Evolutionary conservation across 1,284 basidiomycete species (phyloP).

Genomic region (Dichomitus squalens): DNA sequence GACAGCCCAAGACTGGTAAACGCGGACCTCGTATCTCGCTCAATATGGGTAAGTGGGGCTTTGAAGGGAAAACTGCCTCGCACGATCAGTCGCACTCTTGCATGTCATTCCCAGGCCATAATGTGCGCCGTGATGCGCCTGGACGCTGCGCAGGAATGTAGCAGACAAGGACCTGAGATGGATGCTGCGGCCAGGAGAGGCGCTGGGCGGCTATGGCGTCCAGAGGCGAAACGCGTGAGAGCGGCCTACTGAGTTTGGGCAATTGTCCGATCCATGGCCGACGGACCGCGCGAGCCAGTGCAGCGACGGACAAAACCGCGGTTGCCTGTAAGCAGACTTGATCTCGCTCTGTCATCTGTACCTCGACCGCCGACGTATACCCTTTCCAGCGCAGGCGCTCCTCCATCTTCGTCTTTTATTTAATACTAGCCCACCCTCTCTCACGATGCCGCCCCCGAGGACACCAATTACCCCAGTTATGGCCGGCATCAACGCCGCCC

Average conservation of each 20-base stretch:
- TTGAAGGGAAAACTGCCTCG: not conserved
- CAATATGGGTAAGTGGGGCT: not conserved
- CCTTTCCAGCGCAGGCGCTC: conserved; percentile 28
- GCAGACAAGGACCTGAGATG: not conserved
- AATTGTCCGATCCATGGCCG: not conserved
- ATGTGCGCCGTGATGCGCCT: not conserved
- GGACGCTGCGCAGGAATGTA: not conserved
- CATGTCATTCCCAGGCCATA: not conserved
- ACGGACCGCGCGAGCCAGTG: not conserved
- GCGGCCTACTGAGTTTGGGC: not conserved
- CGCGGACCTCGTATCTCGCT: not conserved
- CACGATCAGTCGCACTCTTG: not conserved
- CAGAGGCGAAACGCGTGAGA: not conserved
- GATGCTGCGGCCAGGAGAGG: not conserved
- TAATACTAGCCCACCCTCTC: conserved; percentile 11
- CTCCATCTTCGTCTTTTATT: conserved; percentile 13
- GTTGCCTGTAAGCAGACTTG: not conserved
- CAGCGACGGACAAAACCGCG: not conserved
- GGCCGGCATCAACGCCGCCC: conserved; percentile 24
- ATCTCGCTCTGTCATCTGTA: not conserved
- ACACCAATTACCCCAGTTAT: conserved; percentile 18
- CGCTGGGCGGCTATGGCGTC: not conserved
- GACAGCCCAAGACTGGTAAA: not conserved
- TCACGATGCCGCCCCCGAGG: conserved; percentile 8
- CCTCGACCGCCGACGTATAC: conserved; percentile 9